Evolutionary conservation across 768 basidiomycete genomes (phyloP).

Genomic region (Coprinopsis sp.): DNA sequence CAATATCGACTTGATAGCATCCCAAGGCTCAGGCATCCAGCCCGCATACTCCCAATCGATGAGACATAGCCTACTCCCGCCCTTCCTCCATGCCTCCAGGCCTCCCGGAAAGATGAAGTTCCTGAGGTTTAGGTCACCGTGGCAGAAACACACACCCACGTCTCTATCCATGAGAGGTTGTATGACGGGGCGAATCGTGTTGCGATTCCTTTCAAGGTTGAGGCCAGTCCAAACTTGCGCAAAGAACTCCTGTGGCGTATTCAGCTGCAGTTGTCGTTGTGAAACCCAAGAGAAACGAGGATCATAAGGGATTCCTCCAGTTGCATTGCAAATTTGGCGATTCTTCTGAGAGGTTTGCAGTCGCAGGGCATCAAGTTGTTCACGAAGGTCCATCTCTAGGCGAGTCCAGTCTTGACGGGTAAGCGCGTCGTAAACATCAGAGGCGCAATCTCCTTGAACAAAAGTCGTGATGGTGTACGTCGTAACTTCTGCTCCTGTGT

Average conservation of each 20-base stretch:
- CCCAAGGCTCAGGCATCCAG: constrained; percentile 6
- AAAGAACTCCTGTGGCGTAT: background rate
- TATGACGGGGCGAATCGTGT: constrained; percentile 2
- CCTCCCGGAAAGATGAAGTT: constrained; percentile 8
- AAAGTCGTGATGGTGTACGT: constrained; percentile 5
- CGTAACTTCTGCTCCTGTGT: background rate
- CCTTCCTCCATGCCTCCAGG: background rate
- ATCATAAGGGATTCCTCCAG: background rate
- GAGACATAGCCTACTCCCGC: background rate
- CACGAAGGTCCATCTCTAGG: background rate
- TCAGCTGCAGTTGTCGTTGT: background rate
- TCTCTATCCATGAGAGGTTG: constrained; percentile 1
- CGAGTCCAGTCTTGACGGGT: background rate
- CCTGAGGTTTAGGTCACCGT: constrained; percentile 5
- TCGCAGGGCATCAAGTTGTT: background rate
- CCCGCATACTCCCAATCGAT: constrained; percentile 8
- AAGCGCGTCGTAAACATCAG: background rate
- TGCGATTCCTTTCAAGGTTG: background rate
- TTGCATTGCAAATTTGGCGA: constrained; percentile 1
- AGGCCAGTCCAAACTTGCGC: background rate
- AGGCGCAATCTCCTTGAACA: background rate
- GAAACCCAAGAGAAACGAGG: background rate
- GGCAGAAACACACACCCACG: constrained; percentile 4
- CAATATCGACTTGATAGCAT: constrained; percentile 5
- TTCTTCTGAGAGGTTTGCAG: background rate